Evolutionary conservation across 768 basidiomycete genomes (phyloP).

Genomic region (Hypholoma fasciculare): DNA sequence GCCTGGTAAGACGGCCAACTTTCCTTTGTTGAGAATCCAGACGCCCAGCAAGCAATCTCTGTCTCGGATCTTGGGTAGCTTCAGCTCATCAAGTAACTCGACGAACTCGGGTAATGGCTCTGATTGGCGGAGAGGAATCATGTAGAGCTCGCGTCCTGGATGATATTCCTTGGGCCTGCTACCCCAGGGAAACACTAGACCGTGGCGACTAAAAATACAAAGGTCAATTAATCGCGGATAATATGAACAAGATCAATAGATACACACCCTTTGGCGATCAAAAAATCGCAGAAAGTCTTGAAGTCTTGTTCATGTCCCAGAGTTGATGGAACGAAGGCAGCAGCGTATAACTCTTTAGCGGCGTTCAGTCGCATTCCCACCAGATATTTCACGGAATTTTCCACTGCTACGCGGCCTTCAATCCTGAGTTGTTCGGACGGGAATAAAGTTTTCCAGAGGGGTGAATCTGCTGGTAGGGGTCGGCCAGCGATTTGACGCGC

Average conservation of each 20-base stretch:
- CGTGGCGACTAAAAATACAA: constrained; percentile 64
- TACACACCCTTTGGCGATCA: constrained; percentile 70
- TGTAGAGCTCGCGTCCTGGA: constrained; percentile 85
- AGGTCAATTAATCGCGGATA: constrained; percentile 8
- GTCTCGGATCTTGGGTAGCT: constrained; percentile 63
- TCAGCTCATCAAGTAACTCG: constrained; percentile 77
- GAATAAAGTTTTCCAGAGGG: constrained; percentile 77
- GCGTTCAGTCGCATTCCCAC: constrained; percentile 76
- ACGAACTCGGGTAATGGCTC: constrained; percentile 82
- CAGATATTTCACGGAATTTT: constrained; percentile 77
- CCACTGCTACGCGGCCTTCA: constrained; percentile 80
- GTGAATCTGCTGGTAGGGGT: constrained; percentile 51
- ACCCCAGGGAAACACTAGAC: constrained; percentile 87
- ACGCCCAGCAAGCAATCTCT: constrained; percentile 75
- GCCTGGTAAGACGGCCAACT: constrained; percentile 51
- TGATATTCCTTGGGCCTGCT: constrained; percentile 67
- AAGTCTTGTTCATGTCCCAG: constrained; percentile 50
- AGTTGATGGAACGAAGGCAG: constrained; percentile 62
- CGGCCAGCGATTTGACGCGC: constrained; percentile 85
- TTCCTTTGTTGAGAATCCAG: constrained; percentile 85
- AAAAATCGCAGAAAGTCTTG: constrained; percentile 61
- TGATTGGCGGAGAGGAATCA: constrained; percentile 70
- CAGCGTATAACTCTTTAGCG: constrained; percentile 77
- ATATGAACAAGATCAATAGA: not conserved
- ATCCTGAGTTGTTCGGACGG: constrained; percentile 70